Percentiles rank a stretch among this genome's conserved stretches.
Conservation (phyloP, 2,329 filamentous ascomycete species). For the Cytospora paraplurivora region DNA sequence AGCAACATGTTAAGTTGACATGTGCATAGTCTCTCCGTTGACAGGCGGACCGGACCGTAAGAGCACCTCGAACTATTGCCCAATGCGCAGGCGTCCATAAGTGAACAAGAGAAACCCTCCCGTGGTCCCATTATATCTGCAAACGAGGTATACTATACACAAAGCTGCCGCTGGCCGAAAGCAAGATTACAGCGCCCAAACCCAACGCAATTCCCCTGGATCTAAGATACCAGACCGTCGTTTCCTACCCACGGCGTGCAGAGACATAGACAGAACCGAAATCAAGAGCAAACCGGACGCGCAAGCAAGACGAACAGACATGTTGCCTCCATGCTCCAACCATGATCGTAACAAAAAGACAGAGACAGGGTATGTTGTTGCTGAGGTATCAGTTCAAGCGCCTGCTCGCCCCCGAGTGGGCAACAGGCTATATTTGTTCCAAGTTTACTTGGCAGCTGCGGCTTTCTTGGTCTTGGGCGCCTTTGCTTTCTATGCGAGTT, state of each 20-base stretch:
- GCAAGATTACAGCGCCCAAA: slow-evolving; percentile 13
- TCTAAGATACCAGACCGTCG: slow-evolving; percentile 17
- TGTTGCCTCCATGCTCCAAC: slow-evolving; percentile 15
- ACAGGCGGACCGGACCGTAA: too few relatives aligned
- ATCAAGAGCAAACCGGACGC: slow-evolving; percentile 4
- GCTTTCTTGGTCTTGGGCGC: slow-evolving; percentile 38
- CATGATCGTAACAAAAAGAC: slow-evolving; percentile 22
- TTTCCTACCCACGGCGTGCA: slow-evolving; percentile 9
- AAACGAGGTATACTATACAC: slow-evolving; percentile 22
- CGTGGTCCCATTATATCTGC: slow-evolving; percentile 11
- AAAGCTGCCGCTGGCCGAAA: slow-evolving; percentile 19
- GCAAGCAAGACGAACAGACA: slow-evolving; percentile 14
- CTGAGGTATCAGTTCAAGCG: too few relatives aligned
- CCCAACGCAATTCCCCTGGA: slow-evolving; percentile 13
- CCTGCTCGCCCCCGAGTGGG: too few relatives aligned
- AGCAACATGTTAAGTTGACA: too few relatives aligned
- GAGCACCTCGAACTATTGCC: not conserved
- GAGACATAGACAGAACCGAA: slow-evolving; percentile 8
- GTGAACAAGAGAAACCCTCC: not conserved
- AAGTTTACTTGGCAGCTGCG: slow-evolving; percentile 31
- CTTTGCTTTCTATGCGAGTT: slow-evolving; percentile 34
- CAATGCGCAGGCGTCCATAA: not conserved
- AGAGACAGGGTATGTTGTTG: slow-evolving; percentile 2
- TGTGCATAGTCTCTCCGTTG: too few relatives aligned
- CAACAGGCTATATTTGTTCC: not conserved